These are phyloP conservation scores for Fomes fomentarius DNA, from an alignment of 1,284 basidiomycete species.

Conservation along the genomic window DNA sequence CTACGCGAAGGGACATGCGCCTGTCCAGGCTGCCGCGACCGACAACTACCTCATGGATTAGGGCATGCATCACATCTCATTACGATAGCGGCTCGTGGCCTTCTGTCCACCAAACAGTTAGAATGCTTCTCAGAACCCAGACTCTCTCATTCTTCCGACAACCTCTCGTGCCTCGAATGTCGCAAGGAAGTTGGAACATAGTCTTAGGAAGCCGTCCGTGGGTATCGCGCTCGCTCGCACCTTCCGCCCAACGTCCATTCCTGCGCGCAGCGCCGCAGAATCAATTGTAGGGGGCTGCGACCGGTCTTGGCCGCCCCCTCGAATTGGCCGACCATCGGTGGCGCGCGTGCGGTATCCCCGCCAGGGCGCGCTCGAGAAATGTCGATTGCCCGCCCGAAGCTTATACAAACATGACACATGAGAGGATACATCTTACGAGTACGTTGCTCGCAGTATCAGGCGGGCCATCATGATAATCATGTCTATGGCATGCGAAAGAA, in stretches of 20 bases:
- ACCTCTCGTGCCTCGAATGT: slow-evolving; percentile 1
- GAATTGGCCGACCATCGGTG: too few relatives aligned
- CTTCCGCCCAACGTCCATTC: neutral
- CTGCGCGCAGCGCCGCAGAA: slow-evolving; percentile 10
- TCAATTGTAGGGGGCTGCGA: neutral
- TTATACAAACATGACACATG: slow-evolving; percentile 4
- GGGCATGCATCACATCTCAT: slow-evolving; percentile 13
- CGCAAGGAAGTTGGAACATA: too few relatives aligned
- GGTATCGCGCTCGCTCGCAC: neutral
- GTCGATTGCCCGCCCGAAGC: too few relatives aligned
- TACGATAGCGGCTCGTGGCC: slow-evolving; percentile 7
- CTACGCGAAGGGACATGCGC: neutral
- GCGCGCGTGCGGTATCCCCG: too few relatives aligned
- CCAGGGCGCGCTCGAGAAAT: neutral
- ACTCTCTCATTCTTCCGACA: too few relatives aligned
- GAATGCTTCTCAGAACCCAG: neutral
- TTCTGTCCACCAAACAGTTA: too few relatives aligned
- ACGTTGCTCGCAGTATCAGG: slow-evolving; percentile 14
- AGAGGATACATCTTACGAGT: neutral
- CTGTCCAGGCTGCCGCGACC: neutral
- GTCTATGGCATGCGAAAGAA: slow-evolving; percentile 4
- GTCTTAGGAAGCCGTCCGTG: too few relatives aligned
- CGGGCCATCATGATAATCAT: slow-evolving; percentile 25
- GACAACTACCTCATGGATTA: slow-evolving; percentile 7
- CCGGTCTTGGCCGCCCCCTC: neutral